Evolutionary conservation across 345 rosid species (phyloP).

Genomic region (Aegle marmelos): DNA sequence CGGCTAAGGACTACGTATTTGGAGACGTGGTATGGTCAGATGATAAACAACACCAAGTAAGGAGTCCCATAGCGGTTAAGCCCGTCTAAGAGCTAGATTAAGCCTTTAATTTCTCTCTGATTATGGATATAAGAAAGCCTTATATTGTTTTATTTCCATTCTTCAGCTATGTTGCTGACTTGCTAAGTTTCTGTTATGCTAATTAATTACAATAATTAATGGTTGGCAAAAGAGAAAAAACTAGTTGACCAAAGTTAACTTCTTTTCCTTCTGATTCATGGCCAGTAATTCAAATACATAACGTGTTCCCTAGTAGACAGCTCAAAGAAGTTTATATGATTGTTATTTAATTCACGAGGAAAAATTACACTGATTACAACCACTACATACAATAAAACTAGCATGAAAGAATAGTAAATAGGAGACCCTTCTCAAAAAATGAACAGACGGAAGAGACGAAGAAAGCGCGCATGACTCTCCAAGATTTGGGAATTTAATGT

Average conservation of each 20-base stretch:
- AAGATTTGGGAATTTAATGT: background rate
- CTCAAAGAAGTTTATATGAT: background rate
- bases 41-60: conserved; percentile 50
- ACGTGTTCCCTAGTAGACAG: background rate
- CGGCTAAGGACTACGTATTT: conserved; percentile 39
- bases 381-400: conserved; percentile 7
- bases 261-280: background rate
- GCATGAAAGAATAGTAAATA: background rate
- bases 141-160: background rate
- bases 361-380: conserved; percentile 17
- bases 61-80: conserved; percentile 72
- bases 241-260: background rate
- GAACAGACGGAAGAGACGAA: background rate
- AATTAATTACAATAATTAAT: conserved; percentile 5
- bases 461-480: background rate
- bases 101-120: background rate
- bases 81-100: conserved; percentile 9
- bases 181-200: background rate
- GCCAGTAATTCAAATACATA: background rate
- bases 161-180: background rate
- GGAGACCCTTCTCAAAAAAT: conserved; percentile 4
- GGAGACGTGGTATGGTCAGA: conserved; percentile 78
- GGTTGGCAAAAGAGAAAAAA: background rate
- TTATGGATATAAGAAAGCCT: background rate
- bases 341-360: background rate